These are phyloP conservation scores for Fusarium ambrosium DNA, from an alignment of 2,329 filamentous ascomycete species.

Conservation along the genomic window DNA sequence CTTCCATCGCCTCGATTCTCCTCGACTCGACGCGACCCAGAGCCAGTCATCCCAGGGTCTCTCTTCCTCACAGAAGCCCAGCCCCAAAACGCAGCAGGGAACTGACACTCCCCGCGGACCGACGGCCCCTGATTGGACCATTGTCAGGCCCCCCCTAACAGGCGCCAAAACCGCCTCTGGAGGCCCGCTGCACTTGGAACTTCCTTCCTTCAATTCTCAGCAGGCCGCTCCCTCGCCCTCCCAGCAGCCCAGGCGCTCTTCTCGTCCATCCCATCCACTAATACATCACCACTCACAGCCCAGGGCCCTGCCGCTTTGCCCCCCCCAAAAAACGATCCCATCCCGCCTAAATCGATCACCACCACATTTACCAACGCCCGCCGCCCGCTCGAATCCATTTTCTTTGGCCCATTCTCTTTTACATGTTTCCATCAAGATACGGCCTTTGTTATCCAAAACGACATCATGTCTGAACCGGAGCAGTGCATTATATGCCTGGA, in stretches of 20 bases:
- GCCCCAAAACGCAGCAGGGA: conserved; percentile 32
- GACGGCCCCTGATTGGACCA: conserved; percentile 51
- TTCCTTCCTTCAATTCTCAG: conserved; percentile 48
- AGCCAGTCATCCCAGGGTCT: conserved; percentile 37
- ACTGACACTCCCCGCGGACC: conserved; percentile 46
- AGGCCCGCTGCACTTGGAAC: conserved; percentile 40
- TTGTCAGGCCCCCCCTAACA: conserved; percentile 43
- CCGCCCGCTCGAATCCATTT: conserved; percentile 40
- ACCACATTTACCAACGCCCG: conserved; percentile 41
- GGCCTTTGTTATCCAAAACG: conserved; percentile 55
- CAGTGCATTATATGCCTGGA: conserved; percentile 80
- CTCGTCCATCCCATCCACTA: conserved; percentile 46
- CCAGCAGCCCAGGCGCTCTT: conserved; percentile 22
- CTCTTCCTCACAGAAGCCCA: conserved; percentile 8
- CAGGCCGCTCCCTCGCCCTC: conserved; percentile 30
- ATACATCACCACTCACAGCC: conserved; percentile 47
- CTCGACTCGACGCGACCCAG: conserved; percentile 12
- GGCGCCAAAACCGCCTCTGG: conserved; percentile 49
- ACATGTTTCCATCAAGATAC: conserved; percentile 61
- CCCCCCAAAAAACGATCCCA: conserved; percentile 30
- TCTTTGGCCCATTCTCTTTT: conserved; percentile 51
- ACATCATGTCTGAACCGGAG: conserved; percentile 68
- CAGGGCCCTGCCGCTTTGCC: conserved; percentile 33
- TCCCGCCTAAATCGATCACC: conserved; percentile 35
- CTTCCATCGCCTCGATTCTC: conserved; percentile 4